Conservation (phyloP, 495 filamentous ascomycete genomes). For the Oleoguttula mirabilis region DNA sequence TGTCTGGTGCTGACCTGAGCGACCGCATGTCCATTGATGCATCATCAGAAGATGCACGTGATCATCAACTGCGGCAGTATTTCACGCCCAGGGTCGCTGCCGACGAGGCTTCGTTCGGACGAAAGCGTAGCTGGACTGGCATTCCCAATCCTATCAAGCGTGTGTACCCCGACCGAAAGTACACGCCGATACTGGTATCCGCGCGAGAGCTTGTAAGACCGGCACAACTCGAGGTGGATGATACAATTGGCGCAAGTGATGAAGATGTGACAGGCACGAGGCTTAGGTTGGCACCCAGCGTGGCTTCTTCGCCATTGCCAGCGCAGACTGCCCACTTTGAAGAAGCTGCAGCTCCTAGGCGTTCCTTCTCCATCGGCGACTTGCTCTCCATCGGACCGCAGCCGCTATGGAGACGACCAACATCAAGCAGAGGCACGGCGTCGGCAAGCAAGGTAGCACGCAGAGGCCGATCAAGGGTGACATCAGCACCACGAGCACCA, state of each 20-base stretch:
- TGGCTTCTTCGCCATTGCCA: slow-evolving; percentile 13
- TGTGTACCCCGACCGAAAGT: slow-evolving; percentile 27
- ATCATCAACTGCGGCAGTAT: slow-evolving; percentile 25
- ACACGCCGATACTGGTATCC: slow-evolving; percentile 15
- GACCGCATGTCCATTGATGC: slow-evolving; percentile 20
- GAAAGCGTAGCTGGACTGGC: slow-evolving; percentile 19
- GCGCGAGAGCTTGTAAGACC: slow-evolving; percentile 18
- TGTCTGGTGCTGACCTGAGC: slow-evolving; percentile 7
- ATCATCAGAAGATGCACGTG: slow-evolving; percentile 9
- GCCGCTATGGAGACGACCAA: slow-evolving; percentile 23
- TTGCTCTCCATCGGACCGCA: slow-evolving; percentile 23
- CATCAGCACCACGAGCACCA: slow-evolving; percentile 23
- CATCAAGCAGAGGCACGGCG: slow-evolving; percentile 15
- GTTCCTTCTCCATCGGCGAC: slow-evolving; percentile 32
- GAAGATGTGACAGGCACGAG: background rate
- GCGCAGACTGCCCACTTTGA: background rate
- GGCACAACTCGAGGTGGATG: slow-evolving; percentile 24
- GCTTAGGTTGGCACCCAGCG: background rate
- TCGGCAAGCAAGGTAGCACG: slow-evolving; percentile 20
- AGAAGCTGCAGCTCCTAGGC: slow-evolving; percentile 12
- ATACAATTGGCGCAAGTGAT: slow-evolving; percentile 16
- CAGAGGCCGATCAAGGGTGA: slow-evolving; percentile 8
- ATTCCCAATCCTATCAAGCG: slow-evolving; percentile 25
- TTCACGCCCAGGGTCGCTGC: slow-evolving; percentile 25
- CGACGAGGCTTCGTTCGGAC: slow-evolving; percentile 18